Percentiles rank a stretch among this genome's conserved stretches.
Evolutionary conservation across 1,139 yeast genomes (phyloP).

Genomic region (Pichia sp.): DNA sequence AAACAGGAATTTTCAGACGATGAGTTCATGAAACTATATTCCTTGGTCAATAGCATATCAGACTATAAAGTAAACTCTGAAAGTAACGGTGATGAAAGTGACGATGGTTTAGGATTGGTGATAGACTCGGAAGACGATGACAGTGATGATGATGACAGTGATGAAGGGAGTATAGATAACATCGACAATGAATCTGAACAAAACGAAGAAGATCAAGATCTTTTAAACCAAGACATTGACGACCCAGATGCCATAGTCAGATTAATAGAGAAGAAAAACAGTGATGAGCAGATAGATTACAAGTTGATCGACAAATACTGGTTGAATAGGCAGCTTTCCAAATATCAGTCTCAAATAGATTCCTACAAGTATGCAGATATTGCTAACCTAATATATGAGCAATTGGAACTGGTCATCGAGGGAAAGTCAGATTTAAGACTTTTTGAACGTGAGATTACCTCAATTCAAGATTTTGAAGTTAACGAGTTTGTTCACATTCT

Average conservation of each 20-base stretch:
- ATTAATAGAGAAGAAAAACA: constrained; percentile 14
- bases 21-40: constrained; percentile 50
- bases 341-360: constrained; percentile 36
- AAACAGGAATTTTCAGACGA: constrained; percentile 43
- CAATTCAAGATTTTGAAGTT: constrained; percentile 48
- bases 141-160: constrained; percentile 25
- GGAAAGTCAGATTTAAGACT: constrained; percentile 38
- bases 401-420: constrained; percentile 33
- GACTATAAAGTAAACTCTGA: constrained; percentile 43
- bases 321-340: constrained; percentile 43
- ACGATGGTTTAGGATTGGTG: constrained; percentile 40
- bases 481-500: constrained; percentile 47
- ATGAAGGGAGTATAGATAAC: constrained; percentile 8
- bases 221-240: constrained; percentile 15
- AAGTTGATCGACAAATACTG: constrained; percentile 47
- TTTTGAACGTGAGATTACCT: constrained; percentile 51
- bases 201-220: constrained; percentile 7
- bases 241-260: constrained; percentile 22
- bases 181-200: background rate
- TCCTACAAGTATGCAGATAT: constrained; percentile 29
- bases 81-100: constrained; percentile 29
- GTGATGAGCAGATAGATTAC: constrained; percentile 16
- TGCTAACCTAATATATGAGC: constrained; percentile 27
- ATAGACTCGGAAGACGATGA: constrained; percentile 42
- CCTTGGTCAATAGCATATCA: constrained; percentile 50